phyloP scores from a whole-genome alignment of 306 rosid genomes.

The Malus domestica region DNA sequence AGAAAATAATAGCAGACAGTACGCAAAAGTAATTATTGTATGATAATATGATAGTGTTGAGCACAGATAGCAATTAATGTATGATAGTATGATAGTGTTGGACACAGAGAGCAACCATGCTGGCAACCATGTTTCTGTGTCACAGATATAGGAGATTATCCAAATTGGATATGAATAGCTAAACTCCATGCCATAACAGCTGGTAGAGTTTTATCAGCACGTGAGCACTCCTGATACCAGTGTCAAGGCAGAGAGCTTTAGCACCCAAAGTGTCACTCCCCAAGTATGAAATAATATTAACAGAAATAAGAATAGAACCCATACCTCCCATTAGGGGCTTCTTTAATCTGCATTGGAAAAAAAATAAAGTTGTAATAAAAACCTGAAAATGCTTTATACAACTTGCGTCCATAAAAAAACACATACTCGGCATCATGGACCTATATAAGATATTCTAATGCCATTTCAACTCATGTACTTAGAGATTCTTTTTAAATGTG shows the following conservation, averaged over 20 bases:
- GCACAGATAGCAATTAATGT: slow-evolving; percentile 7
- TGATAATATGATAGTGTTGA: neutral
- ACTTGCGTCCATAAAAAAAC: neutral
- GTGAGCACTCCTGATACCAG: neutral
- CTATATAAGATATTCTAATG: neutral
- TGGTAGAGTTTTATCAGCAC: neutral
- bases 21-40: slow-evolving; percentile 14
- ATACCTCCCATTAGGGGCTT: slow-evolving; percentile 31
- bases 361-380: neutral
- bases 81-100: slow-evolving; percentile 1
- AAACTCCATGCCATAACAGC: neutral
- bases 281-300: neutral
- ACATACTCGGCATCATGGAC: neutral
- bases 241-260: neutral
- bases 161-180: neutral
- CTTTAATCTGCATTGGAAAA: slow-evolving; percentile 30
- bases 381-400: neutral
- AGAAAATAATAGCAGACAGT: neutral
- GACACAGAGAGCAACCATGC: neutral
- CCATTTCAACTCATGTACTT: neutral
- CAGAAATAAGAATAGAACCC: neutral
- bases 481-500: neutral
- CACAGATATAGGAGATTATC: neutral
- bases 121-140: neutral
- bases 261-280: neutral